phyloP scores from a whole-genome alignment of 2,329 filamentous ascomycete species.

The Pseudopithomyces chartarum region DNA sequence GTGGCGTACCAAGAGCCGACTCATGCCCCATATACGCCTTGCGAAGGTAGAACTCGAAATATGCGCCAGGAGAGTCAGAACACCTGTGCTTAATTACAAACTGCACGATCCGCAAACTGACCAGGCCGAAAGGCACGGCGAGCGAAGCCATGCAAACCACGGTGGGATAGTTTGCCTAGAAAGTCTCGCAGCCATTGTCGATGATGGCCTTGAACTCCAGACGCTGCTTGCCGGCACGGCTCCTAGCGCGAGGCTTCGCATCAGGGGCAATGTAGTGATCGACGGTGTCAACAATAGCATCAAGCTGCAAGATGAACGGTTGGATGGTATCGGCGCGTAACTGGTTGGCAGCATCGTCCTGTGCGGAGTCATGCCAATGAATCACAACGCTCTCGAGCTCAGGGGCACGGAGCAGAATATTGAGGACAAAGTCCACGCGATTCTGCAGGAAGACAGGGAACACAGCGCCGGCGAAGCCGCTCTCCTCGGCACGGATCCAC shows the following conservation, averaged over 20 bases:
- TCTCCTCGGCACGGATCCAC: constrained; percentile 32
- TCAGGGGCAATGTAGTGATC: constrained; percentile 34
- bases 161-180: not conserved
- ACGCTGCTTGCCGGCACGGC: constrained; percentile 33
- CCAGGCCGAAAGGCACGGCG: not conserved
- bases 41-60: no score
- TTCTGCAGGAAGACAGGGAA: constrained; percentile 34
- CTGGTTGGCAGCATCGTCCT: constrained; percentile 24
- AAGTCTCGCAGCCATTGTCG: constrained; percentile 7
- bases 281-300: constrained; percentile 26
- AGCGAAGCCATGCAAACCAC: not conserved
- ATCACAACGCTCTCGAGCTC: constrained; percentile 31
- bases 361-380: constrained; percentile 40
- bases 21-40: no score
- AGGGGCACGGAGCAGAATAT: constrained; percentile 31
- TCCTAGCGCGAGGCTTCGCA: constrained; percentile 27
- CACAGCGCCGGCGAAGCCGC: constrained; percentile 23
- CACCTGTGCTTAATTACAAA: no score
- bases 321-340: constrained; percentile 30
- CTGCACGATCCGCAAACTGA: not conserved
- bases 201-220: constrained; percentile 37
- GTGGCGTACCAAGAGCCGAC: no score
- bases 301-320: constrained; percentile 25
- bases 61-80: no score
- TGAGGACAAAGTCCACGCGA: constrained; percentile 27